Conservation (phyloP, 129 eudicot species). For the Logfia minima region DNA sequence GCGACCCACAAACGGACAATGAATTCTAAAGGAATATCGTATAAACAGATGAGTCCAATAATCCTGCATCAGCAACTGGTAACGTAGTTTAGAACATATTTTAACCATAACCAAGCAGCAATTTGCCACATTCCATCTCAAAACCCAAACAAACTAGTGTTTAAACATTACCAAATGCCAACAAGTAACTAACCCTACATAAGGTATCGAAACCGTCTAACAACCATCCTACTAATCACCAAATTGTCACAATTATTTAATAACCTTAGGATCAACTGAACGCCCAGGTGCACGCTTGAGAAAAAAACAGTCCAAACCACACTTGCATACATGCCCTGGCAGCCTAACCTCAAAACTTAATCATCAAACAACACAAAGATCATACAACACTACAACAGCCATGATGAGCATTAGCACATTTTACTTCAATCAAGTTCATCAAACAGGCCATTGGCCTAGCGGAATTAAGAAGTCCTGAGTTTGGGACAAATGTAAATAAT, state of each 20-base stretch:
- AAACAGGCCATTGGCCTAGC: not conserved
- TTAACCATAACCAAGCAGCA: not conserved
- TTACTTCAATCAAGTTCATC: not conserved
- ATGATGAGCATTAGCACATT: not conserved
- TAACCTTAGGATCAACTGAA: not conserved
- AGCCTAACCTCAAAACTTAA: not conserved
- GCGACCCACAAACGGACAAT: not conserved
- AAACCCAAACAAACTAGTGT: not conserved
- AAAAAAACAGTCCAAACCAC: not conserved
- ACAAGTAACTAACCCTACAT: not conserved
- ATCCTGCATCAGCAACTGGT: not conserved
- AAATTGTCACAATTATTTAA: not conserved
- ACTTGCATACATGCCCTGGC: not conserved
- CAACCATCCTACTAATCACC: not conserved
- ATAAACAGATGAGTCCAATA: not conserved
- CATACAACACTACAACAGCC: not conserved
- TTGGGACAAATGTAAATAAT: too few species aligned
- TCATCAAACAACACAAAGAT: not conserved
- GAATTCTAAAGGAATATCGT: not conserved
- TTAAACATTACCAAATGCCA: not conserved
- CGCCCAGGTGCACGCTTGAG: not conserved
- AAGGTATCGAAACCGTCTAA: not conserved
- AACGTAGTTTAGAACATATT: not conserved
- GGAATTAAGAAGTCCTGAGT: too few species aligned
- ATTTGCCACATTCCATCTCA: not conserved